Conservation (phyloP, 1,284 basidiomycete genomes). For the Cryptococcus deneoformans region DNA sequence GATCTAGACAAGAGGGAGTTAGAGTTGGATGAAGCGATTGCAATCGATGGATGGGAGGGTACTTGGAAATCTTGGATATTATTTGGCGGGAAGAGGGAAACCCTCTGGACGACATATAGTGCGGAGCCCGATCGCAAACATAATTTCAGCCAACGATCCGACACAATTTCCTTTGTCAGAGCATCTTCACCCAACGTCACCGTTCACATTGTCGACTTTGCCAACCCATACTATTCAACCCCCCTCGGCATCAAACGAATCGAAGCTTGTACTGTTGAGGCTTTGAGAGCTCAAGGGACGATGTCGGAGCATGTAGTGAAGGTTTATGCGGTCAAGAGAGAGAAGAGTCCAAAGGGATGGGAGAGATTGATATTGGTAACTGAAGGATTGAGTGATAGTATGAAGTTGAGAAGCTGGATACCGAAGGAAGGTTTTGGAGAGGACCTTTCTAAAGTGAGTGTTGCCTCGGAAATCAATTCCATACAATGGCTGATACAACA, state of each 20-base stretch:
- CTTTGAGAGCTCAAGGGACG: constrained; percentile 30
- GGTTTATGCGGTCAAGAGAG: constrained; percentile 40
- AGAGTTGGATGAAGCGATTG: constrained; percentile 31
- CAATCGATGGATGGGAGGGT: constrained; percentile 35
- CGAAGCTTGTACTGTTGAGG: constrained; percentile 36
- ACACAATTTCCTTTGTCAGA: constrained; percentile 54
- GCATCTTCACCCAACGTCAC: constrained; percentile 43
- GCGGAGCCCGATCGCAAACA: constrained; percentile 32
- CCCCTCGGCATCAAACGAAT: constrained; percentile 39
- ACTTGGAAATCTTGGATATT: constrained; percentile 34
- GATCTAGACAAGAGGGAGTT: constrained; percentile 39
- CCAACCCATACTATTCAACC: constrained; percentile 38
- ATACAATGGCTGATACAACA: not conserved
- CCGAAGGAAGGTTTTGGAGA: constrained; percentile 41
- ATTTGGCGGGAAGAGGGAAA: constrained; percentile 40
- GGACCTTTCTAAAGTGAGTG: constrained; percentile 35
- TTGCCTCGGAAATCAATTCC: not conserved
- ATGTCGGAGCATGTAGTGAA: constrained; percentile 30
- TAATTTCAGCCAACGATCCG: constrained; percentile 24
- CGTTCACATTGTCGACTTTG: constrained; percentile 48
- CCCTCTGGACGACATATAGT: constrained; percentile 45
- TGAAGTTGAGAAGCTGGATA: constrained; percentile 38
- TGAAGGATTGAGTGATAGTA: constrained; percentile 37
- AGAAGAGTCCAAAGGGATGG: constrained; percentile 44
- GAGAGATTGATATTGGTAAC: constrained; percentile 41